A percentile compares a stretch with the other conserved stretches of the same genome.
These are phyloP conservation scores for Apiospora pterosperma DNA, from an alignment of 2,329 filamentous ascomycete species.

Conservation along the genomic window DNA sequence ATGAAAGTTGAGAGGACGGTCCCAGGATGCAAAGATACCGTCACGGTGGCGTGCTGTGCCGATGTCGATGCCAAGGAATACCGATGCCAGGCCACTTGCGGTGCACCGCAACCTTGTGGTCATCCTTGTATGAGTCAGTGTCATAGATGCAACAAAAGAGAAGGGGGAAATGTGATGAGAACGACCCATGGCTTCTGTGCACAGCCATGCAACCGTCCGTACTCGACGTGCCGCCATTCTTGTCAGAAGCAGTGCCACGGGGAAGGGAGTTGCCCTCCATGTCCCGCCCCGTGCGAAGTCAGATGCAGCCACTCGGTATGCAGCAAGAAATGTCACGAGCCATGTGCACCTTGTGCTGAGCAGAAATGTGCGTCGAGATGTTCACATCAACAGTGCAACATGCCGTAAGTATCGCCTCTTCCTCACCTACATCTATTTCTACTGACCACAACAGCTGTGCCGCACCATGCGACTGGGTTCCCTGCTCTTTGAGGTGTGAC, in stretches of 20 bases:
- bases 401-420: constrained; percentile 21
- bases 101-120: constrained; percentile 47
- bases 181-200: constrained; percentile 45
- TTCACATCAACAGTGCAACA: constrained; percentile 44
- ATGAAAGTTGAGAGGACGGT: constrained; percentile 43
- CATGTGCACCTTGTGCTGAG: constrained; percentile 60
- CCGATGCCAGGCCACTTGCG: constrained; percentile 47
- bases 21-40: constrained; percentile 51
- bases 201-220: constrained; percentile 46
- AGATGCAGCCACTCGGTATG: constrained; percentile 56
- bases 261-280: constrained; percentile 42
- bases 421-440: background rate
- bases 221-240: constrained; percentile 52
- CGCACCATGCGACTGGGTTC: constrained; percentile 64
- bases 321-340: constrained; percentile 51
- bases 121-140: constrained; percentile 53
- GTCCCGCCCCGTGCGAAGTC: constrained; percentile 48
- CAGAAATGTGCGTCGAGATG: constrained; percentile 51
- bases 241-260: constrained; percentile 53
- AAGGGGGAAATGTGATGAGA: constrained; percentile 22
- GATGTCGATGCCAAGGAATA: constrained; percentile 41
- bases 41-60: constrained; percentile 45
- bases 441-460: constrained; percentile 41
- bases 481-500: constrained; percentile 59
- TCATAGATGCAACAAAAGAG: constrained; percentile 39